Evolutionary conservation across 2,329 filamentous ascomycete genomes (phyloP).

Genomic region (Hypomyces perniciosus): DNA sequence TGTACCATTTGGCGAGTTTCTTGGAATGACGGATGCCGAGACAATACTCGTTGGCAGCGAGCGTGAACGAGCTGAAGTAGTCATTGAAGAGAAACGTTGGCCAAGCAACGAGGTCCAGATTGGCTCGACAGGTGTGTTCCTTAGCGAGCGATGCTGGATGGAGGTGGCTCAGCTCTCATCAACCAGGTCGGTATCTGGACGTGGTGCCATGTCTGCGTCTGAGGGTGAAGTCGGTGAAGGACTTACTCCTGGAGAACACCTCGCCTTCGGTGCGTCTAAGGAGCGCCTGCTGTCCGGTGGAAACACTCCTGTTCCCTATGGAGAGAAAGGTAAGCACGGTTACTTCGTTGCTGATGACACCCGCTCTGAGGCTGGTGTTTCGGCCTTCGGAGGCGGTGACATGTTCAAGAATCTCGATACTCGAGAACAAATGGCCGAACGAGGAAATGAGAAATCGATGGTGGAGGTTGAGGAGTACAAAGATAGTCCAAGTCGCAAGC

Average conservation of each 20-base stretch:
- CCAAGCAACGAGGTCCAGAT: slow-evolving; percentile 84
- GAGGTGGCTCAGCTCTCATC: slow-evolving; percentile 75
- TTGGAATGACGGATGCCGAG: slow-evolving; percentile 80
- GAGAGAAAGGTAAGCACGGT: slow-evolving; percentile 69
- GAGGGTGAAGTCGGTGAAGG: slow-evolving; percentile 61
- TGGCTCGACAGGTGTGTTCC: slow-evolving; percentile 87
- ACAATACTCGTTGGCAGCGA: slow-evolving; percentile 86
- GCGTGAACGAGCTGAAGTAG: slow-evolving; percentile 80
- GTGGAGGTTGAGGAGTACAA: slow-evolving; percentile 82
- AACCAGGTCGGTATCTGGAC: slow-evolving; percentile 45
- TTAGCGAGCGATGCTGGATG: slow-evolving; percentile 94
- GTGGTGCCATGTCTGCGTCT: slow-evolving; percentile 33
- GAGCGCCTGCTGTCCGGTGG: slow-evolving; percentile 50
- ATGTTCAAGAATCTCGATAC: slow-evolving; percentile 99
- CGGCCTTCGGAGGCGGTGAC: slow-evolving; percentile 85
- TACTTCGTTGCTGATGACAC: slow-evolving; percentile 83
- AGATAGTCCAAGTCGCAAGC: slow-evolving; percentile 73
- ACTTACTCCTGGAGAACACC: slow-evolving; percentile 51
- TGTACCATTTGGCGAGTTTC: slow-evolving; percentile 90
- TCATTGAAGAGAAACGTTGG: slow-evolving; percentile 92
- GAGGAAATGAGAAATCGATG: slow-evolving; percentile 84
- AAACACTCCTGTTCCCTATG: slow-evolving; percentile 55
- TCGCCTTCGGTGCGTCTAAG: slow-evolving; percentile 57
- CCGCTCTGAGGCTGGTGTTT: slow-evolving; percentile 85
- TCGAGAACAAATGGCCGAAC: slow-evolving; percentile 88